These are phyloP conservation scores for Bigelowiella natans DNA, from an alignment of 78 protist genomes.

Conservation along the genomic window DNA sequence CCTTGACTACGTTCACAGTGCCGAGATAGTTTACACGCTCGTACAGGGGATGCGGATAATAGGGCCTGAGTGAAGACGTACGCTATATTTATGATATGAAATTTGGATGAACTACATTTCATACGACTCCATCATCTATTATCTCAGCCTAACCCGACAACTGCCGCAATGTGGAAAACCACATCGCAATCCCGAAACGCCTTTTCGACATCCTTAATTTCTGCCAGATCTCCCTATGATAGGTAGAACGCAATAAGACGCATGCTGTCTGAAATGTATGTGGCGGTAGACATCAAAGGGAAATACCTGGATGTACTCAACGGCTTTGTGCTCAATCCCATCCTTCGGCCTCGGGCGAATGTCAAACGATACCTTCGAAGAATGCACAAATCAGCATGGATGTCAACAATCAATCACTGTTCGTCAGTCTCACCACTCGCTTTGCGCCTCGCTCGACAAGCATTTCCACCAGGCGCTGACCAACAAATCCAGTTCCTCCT, in stretches of 20 bases:
- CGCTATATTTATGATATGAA: too few species aligned
- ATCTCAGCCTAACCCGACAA: slow-evolving; percentile 15
- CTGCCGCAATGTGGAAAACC: slow-evolving; percentile 57
- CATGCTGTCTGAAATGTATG: not conserved
- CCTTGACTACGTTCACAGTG: slow-evolving; percentile 49
- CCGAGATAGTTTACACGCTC: slow-evolving; percentile 45
- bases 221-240: slow-evolving; percentile 33
- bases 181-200: slow-evolving; percentile 21
- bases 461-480: slow-evolving; percentile 59
- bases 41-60: slow-evolving; percentile 41
- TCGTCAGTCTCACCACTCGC: not conserved
- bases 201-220: not conserved
- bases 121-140: too few species aligned
- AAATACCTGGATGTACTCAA: slow-evolving; percentile 13
- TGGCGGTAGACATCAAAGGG: not conserved
- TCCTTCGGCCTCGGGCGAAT: slow-evolving; percentile 10
- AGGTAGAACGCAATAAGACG: too few species aligned
- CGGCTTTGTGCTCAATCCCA: slow-evolving; percentile 16
- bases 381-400: not conserved
- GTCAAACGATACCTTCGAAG: not conserved
- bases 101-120: too few species aligned
- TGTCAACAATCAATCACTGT: not conserved
- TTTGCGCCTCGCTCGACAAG: slow-evolving; percentile 54
- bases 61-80: slow-evolving; percentile 49
- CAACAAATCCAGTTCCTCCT: slow-evolving; percentile 61